phyloP scores from a whole-genome alignment of 2,329 filamentous ascomycete genomes.

The Fusarium ambrosium region DNA sequence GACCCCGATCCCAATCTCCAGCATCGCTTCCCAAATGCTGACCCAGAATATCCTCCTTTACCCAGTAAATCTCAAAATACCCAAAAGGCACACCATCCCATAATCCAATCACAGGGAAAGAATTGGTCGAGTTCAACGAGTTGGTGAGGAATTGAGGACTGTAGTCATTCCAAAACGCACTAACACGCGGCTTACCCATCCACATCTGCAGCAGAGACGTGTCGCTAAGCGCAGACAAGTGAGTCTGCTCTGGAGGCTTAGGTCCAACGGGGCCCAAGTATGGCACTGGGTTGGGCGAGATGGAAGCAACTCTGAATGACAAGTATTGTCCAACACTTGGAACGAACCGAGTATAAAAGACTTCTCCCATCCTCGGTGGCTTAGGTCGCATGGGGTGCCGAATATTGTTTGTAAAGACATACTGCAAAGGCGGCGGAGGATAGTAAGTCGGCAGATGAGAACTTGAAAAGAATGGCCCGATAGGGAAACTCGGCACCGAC shows the following conservation, averaged over 20 bases:
- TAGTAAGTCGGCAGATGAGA: conserved; percentile 94
- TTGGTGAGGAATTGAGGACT: conserved; percentile 75
- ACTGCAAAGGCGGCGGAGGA: conserved; percentile 85
- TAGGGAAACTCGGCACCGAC: conserved; percentile 56
- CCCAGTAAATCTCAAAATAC: conserved; percentile 99
- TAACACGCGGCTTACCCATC: conserved; percentile 89
- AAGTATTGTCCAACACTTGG: conserved; percentile 87
- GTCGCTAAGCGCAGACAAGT: conserved; percentile 64
- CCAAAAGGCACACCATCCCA: conserved; percentile 97
- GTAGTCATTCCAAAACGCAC: conserved; percentile 84
- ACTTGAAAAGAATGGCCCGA: conserved; percentile 82
- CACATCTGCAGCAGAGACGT: conserved; percentile 79
- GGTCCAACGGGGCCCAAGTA: conserved; percentile 72
- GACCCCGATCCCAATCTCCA: conserved; percentile 86
- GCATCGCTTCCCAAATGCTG: conserved; percentile 74
- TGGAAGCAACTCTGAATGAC: conserved; percentile 86
- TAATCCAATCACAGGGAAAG: conserved; percentile 90
- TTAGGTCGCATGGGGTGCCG: conserved; percentile 91
- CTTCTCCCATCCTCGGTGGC: conserved; percentile 89
- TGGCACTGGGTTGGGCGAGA: conserved; percentile 72
- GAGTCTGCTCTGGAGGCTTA: conserved; percentile 54
- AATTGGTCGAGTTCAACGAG: conserved; percentile 77
- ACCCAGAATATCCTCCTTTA: conserved; percentile 88
- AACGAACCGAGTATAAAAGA: conserved; percentile 90
- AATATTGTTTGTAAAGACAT: conserved; percentile 81